A percentile compares a stretch with the other conserved stretches of the same genome.
These are phyloP conservation scores for Alternaria angustiovoidea DNA, from an alignment of 2,329 filamentous ascomycete genomes.

Conservation along the genomic window DNA sequence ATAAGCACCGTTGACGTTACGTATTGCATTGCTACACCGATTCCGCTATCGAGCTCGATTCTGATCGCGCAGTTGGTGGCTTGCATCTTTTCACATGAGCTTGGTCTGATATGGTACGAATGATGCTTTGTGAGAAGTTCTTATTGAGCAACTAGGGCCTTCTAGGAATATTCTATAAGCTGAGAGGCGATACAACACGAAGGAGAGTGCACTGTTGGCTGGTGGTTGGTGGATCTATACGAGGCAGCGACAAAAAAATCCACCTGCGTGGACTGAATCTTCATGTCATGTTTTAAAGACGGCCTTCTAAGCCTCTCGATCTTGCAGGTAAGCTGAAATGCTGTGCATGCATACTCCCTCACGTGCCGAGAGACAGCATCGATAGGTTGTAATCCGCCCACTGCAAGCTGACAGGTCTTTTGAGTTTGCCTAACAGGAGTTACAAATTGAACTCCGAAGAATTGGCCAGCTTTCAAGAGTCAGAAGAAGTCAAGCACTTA, in stretches of 20 bases:
- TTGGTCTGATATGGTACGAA: not conserved
- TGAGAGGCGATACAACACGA: not conserved
- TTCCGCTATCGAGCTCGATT: not conserved
- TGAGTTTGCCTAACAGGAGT: not conserved
- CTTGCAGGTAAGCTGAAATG: not conserved
- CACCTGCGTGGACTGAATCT: not conserved
- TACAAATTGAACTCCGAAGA: not conserved
- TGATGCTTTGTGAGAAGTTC: not conserved
- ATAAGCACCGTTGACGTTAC: not conserved
- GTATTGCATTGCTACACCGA: not conserved
- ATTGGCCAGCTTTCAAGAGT: not conserved
- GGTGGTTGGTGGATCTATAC: not conserved
- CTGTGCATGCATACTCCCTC: not conserved
- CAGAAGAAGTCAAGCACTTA: not conserved
- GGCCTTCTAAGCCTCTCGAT: not conserved
- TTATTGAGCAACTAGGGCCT: not conserved
- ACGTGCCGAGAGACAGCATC: not conserved
- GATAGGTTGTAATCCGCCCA: not conserved
- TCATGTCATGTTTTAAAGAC: too few relatives aligned
- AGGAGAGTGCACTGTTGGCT: not conserved
- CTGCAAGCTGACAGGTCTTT: not conserved
- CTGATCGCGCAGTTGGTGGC: not conserved
- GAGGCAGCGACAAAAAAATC: not conserved
- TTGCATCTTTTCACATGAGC: not conserved
- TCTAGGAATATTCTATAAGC: not conserved